Base-by-base conservation (phyloP, 2,329 filamentous ascomycete genomes). In the Botrytis paeoniae region DNA sequence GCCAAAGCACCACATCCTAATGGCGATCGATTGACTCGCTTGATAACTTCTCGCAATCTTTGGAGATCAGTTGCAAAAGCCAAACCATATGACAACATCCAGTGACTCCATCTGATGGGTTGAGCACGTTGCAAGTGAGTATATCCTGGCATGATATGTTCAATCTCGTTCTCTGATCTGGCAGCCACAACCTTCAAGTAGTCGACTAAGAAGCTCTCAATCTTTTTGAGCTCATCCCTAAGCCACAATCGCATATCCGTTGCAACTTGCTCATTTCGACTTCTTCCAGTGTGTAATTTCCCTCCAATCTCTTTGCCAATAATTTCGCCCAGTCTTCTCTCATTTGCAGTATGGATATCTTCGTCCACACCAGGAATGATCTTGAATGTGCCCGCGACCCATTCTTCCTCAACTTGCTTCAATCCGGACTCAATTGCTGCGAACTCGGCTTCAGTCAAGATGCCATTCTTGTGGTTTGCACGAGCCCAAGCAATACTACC, bases 211-310 rank as follows among this genome's bases (percentile, higher is more conserved):
- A 90, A 89, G 51, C 78, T 81, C 78, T 97, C 93, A 69, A 97
- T 89, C 76, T 86, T 85, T 73, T 86, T 87, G 73, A 97, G 85
- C 83, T 92, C 87, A 76, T 95, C 91, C 61, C 93, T 88, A 75
- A 97, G 84, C 94, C 94, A 98, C 81, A 97, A 85, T 75, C 94
- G 91, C 92, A 97, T 95, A 79, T 97, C 94, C 35, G 92, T 95
- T 65, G 91, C 94, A 73, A 97, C 90, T 83, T 97, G 94, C 83
- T 98, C 94, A 80, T 97, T 97, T 78, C 94, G 89, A 82, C 92
- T 95, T 70, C 95, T 91, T 61, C 91, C 91, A 4, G 94, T 97
- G 83, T 97, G 95, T 73, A 97, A 88, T 85, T 97, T 97, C 37
- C 95, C 94, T 0, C 91, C 93, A 73, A 92, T 90, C 39, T 94